Evolutionary conservation across 2,329 filamentous ascomycete species (phyloP).

Genomic region (Ceratocystis variospora): DNA sequence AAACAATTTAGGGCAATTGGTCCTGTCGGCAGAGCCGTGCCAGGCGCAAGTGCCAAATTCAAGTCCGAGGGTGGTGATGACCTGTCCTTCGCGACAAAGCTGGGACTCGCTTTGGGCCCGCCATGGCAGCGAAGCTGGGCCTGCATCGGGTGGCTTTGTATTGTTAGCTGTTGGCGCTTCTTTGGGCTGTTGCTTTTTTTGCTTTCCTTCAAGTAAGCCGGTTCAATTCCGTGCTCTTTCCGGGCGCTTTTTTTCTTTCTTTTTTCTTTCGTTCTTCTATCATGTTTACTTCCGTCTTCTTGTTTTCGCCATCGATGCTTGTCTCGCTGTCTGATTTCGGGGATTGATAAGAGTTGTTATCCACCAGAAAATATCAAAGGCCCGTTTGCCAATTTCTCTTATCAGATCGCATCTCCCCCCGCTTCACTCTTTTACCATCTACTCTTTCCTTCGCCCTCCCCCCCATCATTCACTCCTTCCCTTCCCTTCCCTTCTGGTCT

Average conservation of each 20-base stretch:
- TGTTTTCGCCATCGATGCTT: background rate
- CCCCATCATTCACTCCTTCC: background rate
- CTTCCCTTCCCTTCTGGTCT: background rate
- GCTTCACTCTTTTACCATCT: background rate
- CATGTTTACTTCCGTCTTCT: background rate
- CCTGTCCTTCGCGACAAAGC: background rate
- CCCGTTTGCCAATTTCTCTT: background rate
- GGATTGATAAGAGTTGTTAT: background rate
- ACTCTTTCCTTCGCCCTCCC: background rate
- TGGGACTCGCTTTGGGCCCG: background rate
- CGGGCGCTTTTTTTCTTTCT: background rate
- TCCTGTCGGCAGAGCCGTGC: constrained; percentile 1
- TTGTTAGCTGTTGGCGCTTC: background rate
- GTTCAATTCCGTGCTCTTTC: background rate
- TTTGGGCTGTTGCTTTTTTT: background rate
- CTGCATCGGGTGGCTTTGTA: background rate
- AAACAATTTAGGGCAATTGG: background rate
- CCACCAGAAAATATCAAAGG: background rate
- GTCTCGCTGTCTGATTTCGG: background rate
- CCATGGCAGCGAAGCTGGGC: constrained; percentile 2
- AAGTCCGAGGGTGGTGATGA: background rate
- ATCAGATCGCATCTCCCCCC: constrained; percentile 7
- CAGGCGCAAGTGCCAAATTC: background rate
- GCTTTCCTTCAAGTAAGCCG: background rate
- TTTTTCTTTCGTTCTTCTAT: background rate